phyloP scores from a whole-genome alignment of 2,329 filamentous ascomycete species.

The Microthyrium microscopicum region DNA sequence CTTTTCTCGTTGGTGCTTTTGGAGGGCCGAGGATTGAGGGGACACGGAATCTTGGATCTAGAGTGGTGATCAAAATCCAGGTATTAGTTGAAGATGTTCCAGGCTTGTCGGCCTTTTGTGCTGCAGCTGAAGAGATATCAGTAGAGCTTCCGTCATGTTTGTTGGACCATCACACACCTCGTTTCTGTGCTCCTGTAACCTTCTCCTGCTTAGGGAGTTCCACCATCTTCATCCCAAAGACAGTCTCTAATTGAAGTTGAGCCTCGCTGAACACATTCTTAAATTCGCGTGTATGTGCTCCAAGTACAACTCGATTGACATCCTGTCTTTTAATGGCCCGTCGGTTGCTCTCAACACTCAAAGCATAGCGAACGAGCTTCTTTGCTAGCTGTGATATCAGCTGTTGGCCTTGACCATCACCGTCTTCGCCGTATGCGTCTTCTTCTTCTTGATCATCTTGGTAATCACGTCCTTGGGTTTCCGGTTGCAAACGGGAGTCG shows the following conservation, averaged over 20 bases:
- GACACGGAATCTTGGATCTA: conserved; percentile 50
- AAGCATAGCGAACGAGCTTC: conserved; percentile 43
- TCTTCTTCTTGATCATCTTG: neutral
- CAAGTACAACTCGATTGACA: conserved; percentile 34
- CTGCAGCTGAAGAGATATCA: conserved; percentile 21
- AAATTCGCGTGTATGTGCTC: conserved; percentile 48
- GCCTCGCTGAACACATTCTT: conserved; percentile 60
- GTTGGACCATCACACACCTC: conserved; percentile 35
- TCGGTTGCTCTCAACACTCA: conserved; percentile 43
- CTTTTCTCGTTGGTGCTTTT: conserved; percentile 43
- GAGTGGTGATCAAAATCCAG: conserved; percentile 60
- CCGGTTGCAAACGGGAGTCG: too few species aligned
- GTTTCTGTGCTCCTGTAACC: conserved; percentile 60
- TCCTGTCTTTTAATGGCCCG: conserved; percentile 36
- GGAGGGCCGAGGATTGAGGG: conserved; percentile 53
- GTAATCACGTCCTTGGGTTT: neutral
- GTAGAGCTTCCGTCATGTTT: conserved; percentile 2
- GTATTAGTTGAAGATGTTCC: conserved; percentile 40
- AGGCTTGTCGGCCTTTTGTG: conserved; percentile 35
- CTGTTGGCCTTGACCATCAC: neutral
- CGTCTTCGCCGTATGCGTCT: neutral
- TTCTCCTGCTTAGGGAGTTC: conserved; percentile 73
- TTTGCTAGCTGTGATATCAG: conserved; percentile 34
- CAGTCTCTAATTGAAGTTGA: conserved; percentile 49
- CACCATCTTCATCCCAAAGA: conserved; percentile 85